A percentile compares a stretch with the other conserved stretches of the same genome.
phyloP scores from a whole-genome alignment of 2,329 filamentous ascomycete genomes.

The Claviceps africana region DNA sequence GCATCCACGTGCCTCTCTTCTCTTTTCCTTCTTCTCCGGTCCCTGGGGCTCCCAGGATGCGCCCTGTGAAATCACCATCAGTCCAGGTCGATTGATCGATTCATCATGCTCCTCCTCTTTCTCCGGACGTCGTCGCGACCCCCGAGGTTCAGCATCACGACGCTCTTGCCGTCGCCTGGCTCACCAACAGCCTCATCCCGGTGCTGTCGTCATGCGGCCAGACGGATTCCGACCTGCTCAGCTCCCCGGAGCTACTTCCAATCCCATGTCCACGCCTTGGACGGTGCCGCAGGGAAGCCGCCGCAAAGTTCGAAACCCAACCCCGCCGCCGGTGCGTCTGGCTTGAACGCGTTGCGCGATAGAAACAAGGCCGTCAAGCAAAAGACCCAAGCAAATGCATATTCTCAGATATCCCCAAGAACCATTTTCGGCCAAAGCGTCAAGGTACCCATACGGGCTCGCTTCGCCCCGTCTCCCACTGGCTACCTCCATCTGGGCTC shows the following conservation, averaged over 20 bases:
- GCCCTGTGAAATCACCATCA: background rate
- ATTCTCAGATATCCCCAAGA: too few relatives aligned
- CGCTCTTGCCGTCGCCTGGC: background rate
- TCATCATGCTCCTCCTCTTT: background rate
- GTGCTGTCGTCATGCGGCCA: background rate
- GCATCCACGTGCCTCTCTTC: too few relatives aligned
- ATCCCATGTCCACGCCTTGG: background rate
- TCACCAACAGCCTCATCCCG: background rate
- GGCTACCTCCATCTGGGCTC: constrained; percentile 89
- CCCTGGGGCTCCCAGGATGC: too few relatives aligned
- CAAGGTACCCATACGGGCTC: constrained; percentile 42
- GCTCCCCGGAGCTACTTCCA: background rate
- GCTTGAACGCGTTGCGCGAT: constrained; percentile 8
- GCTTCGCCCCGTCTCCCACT: constrained; percentile 92
- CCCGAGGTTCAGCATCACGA: background rate
- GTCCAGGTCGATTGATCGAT: background rate
- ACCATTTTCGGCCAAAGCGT: constrained; percentile 30
- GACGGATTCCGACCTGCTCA: background rate
- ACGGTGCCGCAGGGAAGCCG: too few relatives aligned
- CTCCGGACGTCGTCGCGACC: background rate
- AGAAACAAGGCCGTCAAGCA: constrained; percentile 13
- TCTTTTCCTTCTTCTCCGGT: too few relatives aligned
- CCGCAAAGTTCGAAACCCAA: too few relatives aligned
- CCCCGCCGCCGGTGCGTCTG: too few relatives aligned
- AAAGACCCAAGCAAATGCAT: constrained; percentile 1